Percentiles rank a stretch among this genome's conserved stretches.
Evolutionary conservation across 2,329 filamentous ascomycete genomes (phyloP).

Genomic region (Cytospora leucostoma): DNA sequence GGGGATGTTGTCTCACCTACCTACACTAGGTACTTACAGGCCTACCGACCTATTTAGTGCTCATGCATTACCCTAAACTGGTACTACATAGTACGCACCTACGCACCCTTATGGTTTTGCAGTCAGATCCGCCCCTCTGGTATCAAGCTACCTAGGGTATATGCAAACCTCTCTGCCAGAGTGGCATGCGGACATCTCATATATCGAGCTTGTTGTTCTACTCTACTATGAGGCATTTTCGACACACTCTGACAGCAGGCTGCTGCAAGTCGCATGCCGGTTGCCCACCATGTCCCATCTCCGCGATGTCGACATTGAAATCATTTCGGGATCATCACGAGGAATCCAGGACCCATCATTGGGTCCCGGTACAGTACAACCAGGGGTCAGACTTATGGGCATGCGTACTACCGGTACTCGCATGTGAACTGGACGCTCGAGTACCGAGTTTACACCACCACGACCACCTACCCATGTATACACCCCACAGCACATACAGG

Average conservation of each 20-base stretch:
- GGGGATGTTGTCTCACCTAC: conserved; percentile 17
- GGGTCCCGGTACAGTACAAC: not conserved
- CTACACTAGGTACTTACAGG: not conserved
- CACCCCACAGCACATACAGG: too few relatives aligned
- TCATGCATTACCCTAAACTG: conserved; percentile 3
- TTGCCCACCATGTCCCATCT: not conserved
- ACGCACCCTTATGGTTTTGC: not conserved
- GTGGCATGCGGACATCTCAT: not conserved
- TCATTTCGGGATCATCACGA: not conserved
- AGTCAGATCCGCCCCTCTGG: conserved; percentile 10
- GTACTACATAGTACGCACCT: conserved; percentile 3
- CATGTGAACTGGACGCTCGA: conserved; percentile 2
- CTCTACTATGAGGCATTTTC: conserved; percentile 19
- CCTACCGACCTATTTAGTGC: not conserved
- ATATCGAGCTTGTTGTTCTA: not conserved
- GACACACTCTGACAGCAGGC: not conserved
- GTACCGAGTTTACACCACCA: too few relatives aligned
- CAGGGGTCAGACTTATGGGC: conserved; percentile 1
- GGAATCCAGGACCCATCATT: not conserved
- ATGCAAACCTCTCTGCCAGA: not conserved
- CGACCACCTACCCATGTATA: too few relatives aligned
- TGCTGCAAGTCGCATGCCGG: conserved; percentile 18
- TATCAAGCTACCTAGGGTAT: not conserved
- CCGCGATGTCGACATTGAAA: not conserved
- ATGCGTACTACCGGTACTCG: not conserved